Evolutionary conservation across 305 asterid genomes (phyloP), one percentile per base, ranked within the genome.

Genomic region (Fraxinus latifolia): DNA sequence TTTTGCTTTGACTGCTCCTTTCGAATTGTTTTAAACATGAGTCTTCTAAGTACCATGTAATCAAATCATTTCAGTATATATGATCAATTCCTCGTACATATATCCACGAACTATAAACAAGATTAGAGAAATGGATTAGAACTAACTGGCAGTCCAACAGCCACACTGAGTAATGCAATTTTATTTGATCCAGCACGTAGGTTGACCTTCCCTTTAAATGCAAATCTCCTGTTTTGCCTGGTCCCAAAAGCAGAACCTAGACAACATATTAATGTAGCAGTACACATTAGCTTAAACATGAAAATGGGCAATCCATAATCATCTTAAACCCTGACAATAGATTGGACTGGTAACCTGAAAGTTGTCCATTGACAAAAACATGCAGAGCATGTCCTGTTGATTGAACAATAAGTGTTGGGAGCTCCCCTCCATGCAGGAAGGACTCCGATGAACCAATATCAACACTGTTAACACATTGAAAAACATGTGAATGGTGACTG

Each of bases 81-180:
- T 27, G 73, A 60, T 60, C 70, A 25, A 67, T 67, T 23, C 8
- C 34, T 67, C 33, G n/a, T 9, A 65, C 73, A 65, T 65, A 65
- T 9, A 67, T 67, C 73, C 73, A 27, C 31, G 3, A 65, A 67
- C 19, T 67, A 67, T 67, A 67, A 68, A 31, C 17, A 31, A 71
- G 76, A 71, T 71, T 71, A 31, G 27, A 5, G 42, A 1, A 71
- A 70, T 12, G 27, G 74, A 80, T 77, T 65, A 39, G 86, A 85
- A 92, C 97, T 89, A 80, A 96, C 99, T 23, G 97, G 98, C 85
- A 96, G 80, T 82, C 99, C 99, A 76, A 92, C 98, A 14, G 99
- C 98, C 81, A 96, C 98, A 74, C 99, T 96, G 65, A 96, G 97
- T 83, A 96, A 92, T 47, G 93, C 85, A 80, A 96, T 92, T 87